Conservation (phyloP, 2,329 filamentous ascomycete genomes). For the Phialophora verrucosa region DNA sequence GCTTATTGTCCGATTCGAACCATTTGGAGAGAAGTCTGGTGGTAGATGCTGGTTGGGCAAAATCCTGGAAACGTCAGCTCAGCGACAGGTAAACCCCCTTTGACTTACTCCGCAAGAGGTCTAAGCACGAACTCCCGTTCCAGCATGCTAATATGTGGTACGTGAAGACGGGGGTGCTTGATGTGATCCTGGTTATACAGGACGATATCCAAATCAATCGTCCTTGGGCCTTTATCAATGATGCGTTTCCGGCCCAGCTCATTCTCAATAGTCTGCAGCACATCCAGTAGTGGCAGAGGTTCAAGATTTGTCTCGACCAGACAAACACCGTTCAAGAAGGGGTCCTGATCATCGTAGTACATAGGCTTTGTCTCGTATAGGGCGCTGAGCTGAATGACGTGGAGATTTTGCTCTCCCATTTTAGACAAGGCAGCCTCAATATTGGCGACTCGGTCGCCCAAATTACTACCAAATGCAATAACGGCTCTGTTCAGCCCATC, state of each 20-base stretch:
- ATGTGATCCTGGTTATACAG: conserved; percentile 74
- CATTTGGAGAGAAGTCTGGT: conserved; percentile 16
- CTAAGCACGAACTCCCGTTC: conserved; percentile 94
- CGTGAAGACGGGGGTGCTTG: conserved; percentile 72
- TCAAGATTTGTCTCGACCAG: conserved; percentile 80
- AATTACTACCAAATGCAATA: conserved; percentile 89
- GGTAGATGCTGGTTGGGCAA: conserved; percentile 29
- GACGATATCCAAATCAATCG: conserved; percentile 92
- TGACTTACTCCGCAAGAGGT: conserved; percentile 72
- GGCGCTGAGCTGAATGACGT: conserved; percentile 78
- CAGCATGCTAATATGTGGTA: conserved; percentile 83
- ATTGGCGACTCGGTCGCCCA: conserved; percentile 79
- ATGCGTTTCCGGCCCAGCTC: conserved; percentile 79
- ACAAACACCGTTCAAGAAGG: conserved; percentile 82
- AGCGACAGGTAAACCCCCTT: background rate
- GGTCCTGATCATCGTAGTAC: conserved; percentile 89
- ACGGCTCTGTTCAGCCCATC: conserved; percentile 60
- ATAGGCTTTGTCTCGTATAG: conserved; percentile 96
- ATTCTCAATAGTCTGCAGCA: conserved; percentile 82
- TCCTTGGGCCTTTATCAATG: conserved; percentile 91
- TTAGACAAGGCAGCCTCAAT: conserved; percentile 82
- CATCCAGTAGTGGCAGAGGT: conserved; percentile 76
- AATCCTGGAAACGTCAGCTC: conserved; percentile 29
- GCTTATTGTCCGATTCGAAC: conserved; percentile 19
- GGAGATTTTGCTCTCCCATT: conserved; percentile 76